A percentile compares a stretch with the other conserved stretches of the same genome.
Conservation (phyloP, 208 protist genomes). For the Trypanosoma cruzi region DNA sequence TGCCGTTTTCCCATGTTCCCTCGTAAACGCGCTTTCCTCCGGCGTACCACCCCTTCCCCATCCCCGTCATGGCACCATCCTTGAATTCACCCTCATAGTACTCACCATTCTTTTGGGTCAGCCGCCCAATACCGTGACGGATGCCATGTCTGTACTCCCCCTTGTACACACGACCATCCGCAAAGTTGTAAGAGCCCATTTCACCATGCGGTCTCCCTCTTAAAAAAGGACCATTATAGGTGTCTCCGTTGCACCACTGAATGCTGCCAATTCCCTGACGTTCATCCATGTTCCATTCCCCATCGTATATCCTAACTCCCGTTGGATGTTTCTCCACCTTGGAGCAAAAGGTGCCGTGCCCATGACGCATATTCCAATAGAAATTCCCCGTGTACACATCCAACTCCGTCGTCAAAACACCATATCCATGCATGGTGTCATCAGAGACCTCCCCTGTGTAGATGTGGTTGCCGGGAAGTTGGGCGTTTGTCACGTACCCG, state of each 20-base stretch:
- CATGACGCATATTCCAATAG: conserved; percentile 20
- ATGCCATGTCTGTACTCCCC: conserved; percentile 48
- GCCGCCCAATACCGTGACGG: conserved; percentile 48
- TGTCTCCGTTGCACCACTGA: conserved; percentile 37
- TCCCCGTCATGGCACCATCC: conserved; percentile 42
- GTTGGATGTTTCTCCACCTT: conserved; percentile 14
- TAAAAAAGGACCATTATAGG: conserved; percentile 43
- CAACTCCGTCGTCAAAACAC: conserved; percentile 3
- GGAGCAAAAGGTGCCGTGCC: conserved; percentile 24
- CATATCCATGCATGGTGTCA: conserved; percentile 29
- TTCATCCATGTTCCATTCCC: conserved; percentile 30
- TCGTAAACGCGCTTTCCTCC: conserved; percentile 34
- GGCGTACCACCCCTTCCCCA: conserved; percentile 39
- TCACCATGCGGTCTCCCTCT: conserved; percentile 36
- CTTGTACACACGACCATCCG: conserved; percentile 57
- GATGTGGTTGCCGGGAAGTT: conserved; percentile 23
- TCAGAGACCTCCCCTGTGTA: conserved; percentile 36
- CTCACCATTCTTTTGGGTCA: conserved; percentile 53
- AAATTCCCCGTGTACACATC: conserved; percentile 41
- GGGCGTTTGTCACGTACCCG: conserved; percentile 16
- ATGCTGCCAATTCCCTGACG: conserved; percentile 23
- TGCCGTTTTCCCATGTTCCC: conserved; percentile 36
- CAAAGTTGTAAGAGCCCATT: conserved; percentile 25
- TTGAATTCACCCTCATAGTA: conserved; percentile 68
- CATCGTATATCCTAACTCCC: conserved; percentile 31